A percentile compares a stretch with the other conserved stretches of the same genome.
Evolutionary conservation across 1,139 yeast species (phyloP).

Genomic region (Sugiyamaella pinicola): DNA sequence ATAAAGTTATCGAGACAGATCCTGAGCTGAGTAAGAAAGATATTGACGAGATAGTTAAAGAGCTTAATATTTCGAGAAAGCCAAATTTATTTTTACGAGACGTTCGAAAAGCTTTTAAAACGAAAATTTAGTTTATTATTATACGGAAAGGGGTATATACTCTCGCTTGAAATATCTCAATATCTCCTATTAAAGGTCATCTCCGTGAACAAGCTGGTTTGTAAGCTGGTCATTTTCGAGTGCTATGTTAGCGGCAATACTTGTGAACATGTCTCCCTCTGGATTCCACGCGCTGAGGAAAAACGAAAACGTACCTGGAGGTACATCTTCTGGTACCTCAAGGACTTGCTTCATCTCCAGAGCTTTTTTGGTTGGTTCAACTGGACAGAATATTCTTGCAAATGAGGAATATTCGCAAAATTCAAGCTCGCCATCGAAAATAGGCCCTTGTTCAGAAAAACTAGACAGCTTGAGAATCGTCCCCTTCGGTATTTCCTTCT

Average conservation of each 20-base stretch:
- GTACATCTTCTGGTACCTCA: slow-evolving; percentile 37
- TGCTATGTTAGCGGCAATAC: slow-evolving; percentile 37
- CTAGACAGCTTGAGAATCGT: slow-evolving; percentile 32
- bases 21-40: slow-evolving; percentile 27
- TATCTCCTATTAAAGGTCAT: slow-evolving; percentile 15
- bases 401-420: slow-evolving; percentile 36
- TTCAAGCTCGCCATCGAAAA: slow-evolving; percentile 33
- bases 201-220: slow-evolving; percentile 18
- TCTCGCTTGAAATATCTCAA: neutral
- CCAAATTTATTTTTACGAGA: slow-evolving; percentile 33
- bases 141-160: neutral
- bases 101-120: slow-evolving; percentile 29
- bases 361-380: slow-evolving; percentile 24
- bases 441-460: slow-evolving; percentile 27
- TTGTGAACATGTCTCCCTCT: slow-evolving; percentile 26
- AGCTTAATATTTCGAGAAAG: slow-evolving; percentile 29
- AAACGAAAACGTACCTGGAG: slow-evolving; percentile 36
- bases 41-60: slow-evolving; percentile 25
- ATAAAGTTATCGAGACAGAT: slow-evolving; percentile 26
- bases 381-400: slow-evolving; percentile 37
- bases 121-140: neutral
- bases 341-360: slow-evolving; percentile 30
- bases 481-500: slow-evolving; percentile 31
- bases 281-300: slow-evolving; percentile 34
- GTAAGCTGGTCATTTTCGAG: slow-evolving; percentile 24